Percentiles rank a stretch among this genome's conserved stretches.
Conservation (phyloP, 2,329 filamentous ascomycete genomes). For the Trichoderma sp. region DNA sequence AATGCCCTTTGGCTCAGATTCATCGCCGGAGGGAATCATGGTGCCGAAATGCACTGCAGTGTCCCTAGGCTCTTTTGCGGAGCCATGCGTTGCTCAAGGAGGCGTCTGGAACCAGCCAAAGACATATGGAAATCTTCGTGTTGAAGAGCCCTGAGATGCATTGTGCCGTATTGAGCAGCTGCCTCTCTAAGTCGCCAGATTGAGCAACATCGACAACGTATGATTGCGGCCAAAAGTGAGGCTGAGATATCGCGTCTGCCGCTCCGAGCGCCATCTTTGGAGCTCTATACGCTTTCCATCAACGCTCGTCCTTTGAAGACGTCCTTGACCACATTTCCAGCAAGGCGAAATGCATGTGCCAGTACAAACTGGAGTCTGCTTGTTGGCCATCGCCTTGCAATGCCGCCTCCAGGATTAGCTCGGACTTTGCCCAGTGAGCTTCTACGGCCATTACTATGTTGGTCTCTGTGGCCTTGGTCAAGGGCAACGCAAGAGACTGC, state of each 20-base stretch:
- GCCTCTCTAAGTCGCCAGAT: background rate
- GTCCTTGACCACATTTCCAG: background rate
- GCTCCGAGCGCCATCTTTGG: background rate
- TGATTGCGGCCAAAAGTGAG: background rate
- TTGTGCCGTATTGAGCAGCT: background rate
- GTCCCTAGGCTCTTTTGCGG: background rate
- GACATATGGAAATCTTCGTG: too few species aligned
- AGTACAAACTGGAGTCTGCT: too few species aligned
- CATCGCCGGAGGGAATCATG: background rate
- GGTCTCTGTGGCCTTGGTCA: background rate
- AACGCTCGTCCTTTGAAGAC: background rate
- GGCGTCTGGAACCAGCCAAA: background rate
- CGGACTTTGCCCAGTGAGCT: background rate
- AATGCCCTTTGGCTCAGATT: background rate
- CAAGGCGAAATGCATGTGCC: background rate
- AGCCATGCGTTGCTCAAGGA: background rate
- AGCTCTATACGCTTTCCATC: background rate
- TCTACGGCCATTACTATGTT: background rate
- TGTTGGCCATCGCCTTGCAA: background rate
- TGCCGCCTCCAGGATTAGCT: background rate
- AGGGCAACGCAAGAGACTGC: background rate
- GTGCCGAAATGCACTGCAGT: background rate
- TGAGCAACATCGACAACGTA: background rate
- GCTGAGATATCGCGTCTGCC: accelerated
- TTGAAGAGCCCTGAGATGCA: background rate